Evolutionary conservation across 768 basidiomycete genomes (phyloP).

Genomic region (Albatrellus ellisii): DNA sequence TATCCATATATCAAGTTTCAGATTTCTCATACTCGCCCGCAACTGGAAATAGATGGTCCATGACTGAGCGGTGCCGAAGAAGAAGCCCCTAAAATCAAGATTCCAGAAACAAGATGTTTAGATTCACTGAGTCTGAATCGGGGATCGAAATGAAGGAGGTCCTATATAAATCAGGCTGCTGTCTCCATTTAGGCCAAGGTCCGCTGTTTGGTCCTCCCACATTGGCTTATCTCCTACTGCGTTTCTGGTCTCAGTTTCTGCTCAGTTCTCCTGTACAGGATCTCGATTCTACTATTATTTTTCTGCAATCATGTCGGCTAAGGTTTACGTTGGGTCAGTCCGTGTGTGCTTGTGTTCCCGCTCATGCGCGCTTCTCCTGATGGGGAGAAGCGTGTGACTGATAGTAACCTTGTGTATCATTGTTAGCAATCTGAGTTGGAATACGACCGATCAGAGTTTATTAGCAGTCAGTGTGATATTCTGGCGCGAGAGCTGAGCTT

Average conservation of each 20-base stretch:
- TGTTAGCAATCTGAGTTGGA: constrained; percentile 88
- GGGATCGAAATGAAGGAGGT: constrained; percentile 33
- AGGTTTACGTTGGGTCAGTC: constrained; percentile 95
- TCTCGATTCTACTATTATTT: constrained; percentile 12
- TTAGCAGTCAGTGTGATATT: constrained; percentile 68
- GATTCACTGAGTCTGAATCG: constrained; percentile 28
- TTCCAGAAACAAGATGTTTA: too few relatives aligned
- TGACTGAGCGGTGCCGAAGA: too few relatives aligned
- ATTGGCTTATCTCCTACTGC: constrained; percentile 9
- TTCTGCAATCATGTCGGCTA: constrained; percentile 51
- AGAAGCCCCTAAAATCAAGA: too few relatives aligned
- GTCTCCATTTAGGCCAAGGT: constrained; percentile 1
- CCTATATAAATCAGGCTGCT: constrained; percentile 27
- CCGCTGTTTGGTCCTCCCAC: constrained; percentile 5
- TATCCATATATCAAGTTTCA: too few relatives aligned
- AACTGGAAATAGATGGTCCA: too few relatives aligned
- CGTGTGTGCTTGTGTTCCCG: constrained; percentile 38
- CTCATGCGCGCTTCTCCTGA: constrained; percentile 33
- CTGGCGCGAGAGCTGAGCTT: constrained; percentile 18
- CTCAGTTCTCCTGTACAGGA: constrained; percentile 11
- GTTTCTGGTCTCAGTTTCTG: constrained; percentile 13
- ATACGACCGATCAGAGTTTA: constrained; percentile 87
- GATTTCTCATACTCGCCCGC: too few relatives aligned
- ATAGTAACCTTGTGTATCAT: constrained; percentile 28
- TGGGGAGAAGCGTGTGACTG: constrained; percentile 27